Base-by-base conservation (phyloP, 306 rosid species). In the Quercus wislizeni region DNA sequence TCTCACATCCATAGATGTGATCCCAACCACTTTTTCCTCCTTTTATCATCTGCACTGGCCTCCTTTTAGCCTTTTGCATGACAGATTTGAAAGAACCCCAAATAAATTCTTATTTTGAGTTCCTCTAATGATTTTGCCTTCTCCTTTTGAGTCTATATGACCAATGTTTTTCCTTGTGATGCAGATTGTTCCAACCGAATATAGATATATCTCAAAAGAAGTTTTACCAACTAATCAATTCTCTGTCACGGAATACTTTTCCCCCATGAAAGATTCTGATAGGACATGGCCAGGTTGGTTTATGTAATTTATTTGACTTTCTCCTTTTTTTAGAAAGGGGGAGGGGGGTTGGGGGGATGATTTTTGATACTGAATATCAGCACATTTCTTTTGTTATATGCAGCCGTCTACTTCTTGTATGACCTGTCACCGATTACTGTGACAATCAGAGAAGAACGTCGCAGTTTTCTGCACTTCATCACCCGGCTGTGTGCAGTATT, bases 141-240 rank as follows among this genome's bases (percentile, higher is more conserved):
- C 14, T 67, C 27, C 70, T 28, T 17, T 33, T 35, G 51, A 67
- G 11, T 67, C 15, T 10, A 8, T 67, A 4, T 33, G 51, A 35
- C 11, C 52, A 72, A 69, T 21, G 67, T 17, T 74, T 75, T 76
- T 65, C 23, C 15, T 27, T 78, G 74, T 73, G 33, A 67, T 88
- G 92, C 96, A 96, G 99, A 83, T 96, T 81, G 98, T 96, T 79
- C 99, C 98, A 11, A 96, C 99, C 27, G 98, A 96, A 79, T 93
- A 96, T 73, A 88, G 87, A 81, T 96, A 93, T 75, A 84, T 91
- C 79, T 93, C 93, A 31, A 96, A 90, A 84, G 94, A 93, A 85
- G 94, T 96, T 79, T 82, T 96, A 78, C 91, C 99, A 31, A 96
- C 99, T 49, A 96, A 96, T 83, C 99, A 96, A 80, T 96, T 93